These are phyloP conservation scores for Pseudocohnilembus persalinus DNA, from an alignment of 169 alveolate species.

Conservation along the genomic window DNA sequence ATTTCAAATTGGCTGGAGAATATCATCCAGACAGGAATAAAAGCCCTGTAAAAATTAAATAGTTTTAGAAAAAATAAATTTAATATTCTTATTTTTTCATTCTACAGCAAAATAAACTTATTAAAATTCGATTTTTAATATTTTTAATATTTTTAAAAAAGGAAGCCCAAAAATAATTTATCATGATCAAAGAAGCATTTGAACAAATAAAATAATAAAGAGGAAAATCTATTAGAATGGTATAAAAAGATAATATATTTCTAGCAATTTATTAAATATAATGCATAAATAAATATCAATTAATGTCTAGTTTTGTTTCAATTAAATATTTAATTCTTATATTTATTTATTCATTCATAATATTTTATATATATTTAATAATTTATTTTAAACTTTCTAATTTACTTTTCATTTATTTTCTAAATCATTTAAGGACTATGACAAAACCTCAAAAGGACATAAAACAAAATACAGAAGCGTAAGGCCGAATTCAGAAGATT, in stretches of 20 bases:
- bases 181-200: slow-evolving; percentile 36
- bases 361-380: too few species aligned
- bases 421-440: slow-evolving; percentile 8
- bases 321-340: too few species aligned
- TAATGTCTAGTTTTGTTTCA: too few species aligned
- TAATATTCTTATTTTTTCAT: background rate
- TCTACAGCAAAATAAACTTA: background rate
- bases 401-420: too few species aligned
- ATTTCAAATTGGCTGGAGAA: slow-evolving; percentile 66
- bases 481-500: slow-evolving; percentile 20
- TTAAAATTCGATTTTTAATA: background rate
- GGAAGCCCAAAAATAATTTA: slow-evolving; percentile 32
- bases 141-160: background rate
- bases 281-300: too few species aligned
- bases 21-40: slow-evolving; percentile 80
- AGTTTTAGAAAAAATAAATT: background rate
- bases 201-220: slow-evolving; percentile 24
- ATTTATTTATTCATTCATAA: too few species aligned
- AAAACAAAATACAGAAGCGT: slow-evolving; percentile 27
- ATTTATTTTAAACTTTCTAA: too few species aligned
- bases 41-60: slow-evolving; percentile 27
- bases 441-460: background rate
- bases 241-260: too few species aligned
- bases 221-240: slow-evolving; percentile 36
- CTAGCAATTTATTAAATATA: too few species aligned